phyloP scores from a whole-genome alignment of 2,329 filamentous ascomycete genomes.

The Cordyceps pruinosa region DNA sequence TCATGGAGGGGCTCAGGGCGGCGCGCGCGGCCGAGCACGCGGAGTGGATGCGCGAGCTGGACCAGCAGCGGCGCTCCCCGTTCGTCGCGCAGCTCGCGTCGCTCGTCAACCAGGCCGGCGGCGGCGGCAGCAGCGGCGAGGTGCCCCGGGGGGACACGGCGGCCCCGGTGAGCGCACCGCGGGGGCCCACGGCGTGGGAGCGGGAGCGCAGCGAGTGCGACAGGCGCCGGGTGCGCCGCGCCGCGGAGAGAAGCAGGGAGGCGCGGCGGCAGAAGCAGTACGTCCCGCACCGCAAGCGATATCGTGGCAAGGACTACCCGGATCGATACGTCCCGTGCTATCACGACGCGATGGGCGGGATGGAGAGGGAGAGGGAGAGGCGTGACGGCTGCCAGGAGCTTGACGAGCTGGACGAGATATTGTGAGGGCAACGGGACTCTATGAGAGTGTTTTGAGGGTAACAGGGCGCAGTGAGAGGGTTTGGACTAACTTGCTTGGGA shows the following conservation, averaged over 20 bases:
- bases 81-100: background rate
- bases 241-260: background rate
- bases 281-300: background rate
- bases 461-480: background rate
- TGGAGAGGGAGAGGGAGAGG: background rate
- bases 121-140: too few species aligned
- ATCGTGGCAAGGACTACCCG: background rate
- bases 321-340: background rate
- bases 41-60: background rate
- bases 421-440: background rate
- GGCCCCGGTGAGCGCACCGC: too few species aligned
- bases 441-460: background rate
- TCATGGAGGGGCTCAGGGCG: conserved; percentile 1
- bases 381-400: too few species aligned
- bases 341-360: background rate
- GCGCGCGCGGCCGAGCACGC: background rate
- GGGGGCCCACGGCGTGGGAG: too few species aligned
- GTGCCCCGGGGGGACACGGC: too few species aligned
- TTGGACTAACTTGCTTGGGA: background rate
- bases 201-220: background rate
- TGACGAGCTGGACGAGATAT: background rate
- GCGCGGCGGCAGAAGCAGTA: background rate
- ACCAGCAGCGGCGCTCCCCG: background rate
- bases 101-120: too few species aligned
- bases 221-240: background rate